Evolutionary conservation across 2,329 filamentous ascomycete species (phyloP).

Genomic region (Pseudonectria foliicola): DNA sequence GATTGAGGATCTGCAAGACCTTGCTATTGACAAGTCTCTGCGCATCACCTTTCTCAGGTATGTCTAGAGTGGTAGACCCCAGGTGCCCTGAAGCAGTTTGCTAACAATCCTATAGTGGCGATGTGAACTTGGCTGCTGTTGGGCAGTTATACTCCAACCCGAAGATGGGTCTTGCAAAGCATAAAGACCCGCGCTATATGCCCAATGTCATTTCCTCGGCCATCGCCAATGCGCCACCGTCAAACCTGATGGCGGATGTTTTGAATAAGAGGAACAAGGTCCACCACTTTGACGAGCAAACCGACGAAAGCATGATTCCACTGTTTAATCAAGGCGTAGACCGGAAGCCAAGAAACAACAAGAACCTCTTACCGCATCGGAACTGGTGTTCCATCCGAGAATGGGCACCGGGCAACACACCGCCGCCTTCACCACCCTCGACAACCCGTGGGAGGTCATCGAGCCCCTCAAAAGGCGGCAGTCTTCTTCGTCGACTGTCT

Average conservation of each 20-base stretch:
- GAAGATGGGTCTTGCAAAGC: constrained; percentile 70
- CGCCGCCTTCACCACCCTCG: constrained; percentile 57
- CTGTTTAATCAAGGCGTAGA: constrained; percentile 87
- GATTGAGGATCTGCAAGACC: constrained; percentile 84
- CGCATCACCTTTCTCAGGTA: constrained; percentile 81
- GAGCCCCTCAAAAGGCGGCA: constrained; percentile 28
- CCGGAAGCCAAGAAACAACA: constrained; percentile 85
- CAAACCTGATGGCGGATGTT: constrained; percentile 81
- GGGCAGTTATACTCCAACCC: constrained; percentile 94
- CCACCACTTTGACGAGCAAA: constrained; percentile 65
- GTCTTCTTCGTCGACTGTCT: constrained; percentile 41
- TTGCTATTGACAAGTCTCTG: constrained; percentile 87
- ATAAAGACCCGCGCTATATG: constrained; percentile 94
- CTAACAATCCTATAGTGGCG: constrained; percentile 51
- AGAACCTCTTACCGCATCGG: constrained; percentile 74
- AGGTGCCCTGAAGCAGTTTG: not conserved
- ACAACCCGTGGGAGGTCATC: constrained; percentile 39
- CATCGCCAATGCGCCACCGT: constrained; percentile 86
- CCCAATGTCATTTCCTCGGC: constrained; percentile 90
- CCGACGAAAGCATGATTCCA: constrained; percentile 93
- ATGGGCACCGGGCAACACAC: constrained; percentile 73
- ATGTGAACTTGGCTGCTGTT: constrained; percentile 86
- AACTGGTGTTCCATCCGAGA: constrained; percentile 94
- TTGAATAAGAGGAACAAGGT: constrained; percentile 89
- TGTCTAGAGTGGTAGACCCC: constrained; percentile 4